phyloP scores from a whole-genome alignment of 2,329 filamentous ascomycete species.

The Colletotrichum eleusines region DNA sequence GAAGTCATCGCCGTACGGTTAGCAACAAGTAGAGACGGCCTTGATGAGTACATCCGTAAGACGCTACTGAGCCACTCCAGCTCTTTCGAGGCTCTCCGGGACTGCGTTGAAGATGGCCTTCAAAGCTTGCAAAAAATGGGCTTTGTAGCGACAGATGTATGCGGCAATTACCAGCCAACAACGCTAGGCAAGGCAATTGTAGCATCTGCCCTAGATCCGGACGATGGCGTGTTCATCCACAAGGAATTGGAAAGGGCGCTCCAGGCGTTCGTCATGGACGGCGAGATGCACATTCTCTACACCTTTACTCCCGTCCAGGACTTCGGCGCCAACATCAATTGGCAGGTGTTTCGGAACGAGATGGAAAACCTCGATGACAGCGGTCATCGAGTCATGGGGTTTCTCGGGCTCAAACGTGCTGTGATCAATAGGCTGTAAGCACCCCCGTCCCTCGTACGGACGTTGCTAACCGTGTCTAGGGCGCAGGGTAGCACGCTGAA shows the following conservation, averaged over 20 bases:
- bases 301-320: constrained; percentile 78
- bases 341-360: constrained; percentile 78
- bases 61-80: constrained; percentile 74
- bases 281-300: constrained; percentile 84
- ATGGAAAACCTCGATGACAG: constrained; percentile 79
- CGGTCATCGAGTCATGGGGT: constrained; percentile 74
- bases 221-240: constrained; percentile 80
- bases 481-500: constrained; percentile 75
- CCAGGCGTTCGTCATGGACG: constrained; percentile 81
- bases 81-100: constrained; percentile 60
- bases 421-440: constrained; percentile 75
- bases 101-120: constrained; percentile 70
- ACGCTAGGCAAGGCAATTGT: constrained; percentile 78
- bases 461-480: constrained; percentile 55
- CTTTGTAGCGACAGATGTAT: constrained; percentile 65
- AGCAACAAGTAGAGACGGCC: constrained; percentile 72
- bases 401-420: constrained; percentile 76
- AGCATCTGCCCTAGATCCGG: constrained; percentile 77
- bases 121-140: constrained; percentile 66
- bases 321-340: constrained; percentile 70
- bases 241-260: constrained; percentile 76
- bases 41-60: constrained; percentile 76
- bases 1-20: constrained; percentile 78
- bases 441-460: not conserved
- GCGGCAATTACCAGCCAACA: constrained; percentile 70